Evolutionary conservation across 345 rosid genomes (phyloP), one percentile per base, ranked within the genome.

Genomic region (Euphorbia tirucalli): DNA sequence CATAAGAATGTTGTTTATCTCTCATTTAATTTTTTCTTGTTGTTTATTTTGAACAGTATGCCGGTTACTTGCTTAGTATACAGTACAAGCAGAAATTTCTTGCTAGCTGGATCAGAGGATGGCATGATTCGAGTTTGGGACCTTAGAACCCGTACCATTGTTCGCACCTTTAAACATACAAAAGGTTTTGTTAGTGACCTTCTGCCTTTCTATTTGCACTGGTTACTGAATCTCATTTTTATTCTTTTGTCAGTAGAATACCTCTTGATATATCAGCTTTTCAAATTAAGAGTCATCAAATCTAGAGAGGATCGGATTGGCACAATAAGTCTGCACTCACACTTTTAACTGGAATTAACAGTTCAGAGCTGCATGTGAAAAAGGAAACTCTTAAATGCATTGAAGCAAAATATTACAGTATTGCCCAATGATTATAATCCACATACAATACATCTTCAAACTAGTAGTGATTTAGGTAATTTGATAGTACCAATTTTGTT

Each of bases 101-200:
- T 92, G 81, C 82, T 94, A 27, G 86, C 91, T 73, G 96, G 95
- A 63, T 87, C 96, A 58, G 93, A 85, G 76, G 96, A 92, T 78
- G 98, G 98, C 61, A 46, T 78, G 71, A 74, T 94, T 79, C 78
- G 85, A 78, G 84, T 86, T 78, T 94, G 89, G 90, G 83, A 92
- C 66, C 82, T 87, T 58, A 81, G 62, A 76, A 79, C 77, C 44
- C 82, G 77, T 58, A 79, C 68, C 35, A 75, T 76, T 5, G 63
- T 90, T 61, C 93, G 88, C 32, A 84, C 85, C 74, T 79, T 92
- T 65, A 49, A 74, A 71, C 92, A 83, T 79, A 85, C 86, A 43
- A 90, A 86, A 90, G 86, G 97, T 94, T 79, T 69, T 28, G 61
- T 49, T 73, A 44, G 18, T 68, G 41, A 30, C 21, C 21, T 75